Evolutionary conservation across 257 asterid species (phyloP), one percentile per base, ranked within the genome.

Genomic region (Capsicum chinense): DNA sequence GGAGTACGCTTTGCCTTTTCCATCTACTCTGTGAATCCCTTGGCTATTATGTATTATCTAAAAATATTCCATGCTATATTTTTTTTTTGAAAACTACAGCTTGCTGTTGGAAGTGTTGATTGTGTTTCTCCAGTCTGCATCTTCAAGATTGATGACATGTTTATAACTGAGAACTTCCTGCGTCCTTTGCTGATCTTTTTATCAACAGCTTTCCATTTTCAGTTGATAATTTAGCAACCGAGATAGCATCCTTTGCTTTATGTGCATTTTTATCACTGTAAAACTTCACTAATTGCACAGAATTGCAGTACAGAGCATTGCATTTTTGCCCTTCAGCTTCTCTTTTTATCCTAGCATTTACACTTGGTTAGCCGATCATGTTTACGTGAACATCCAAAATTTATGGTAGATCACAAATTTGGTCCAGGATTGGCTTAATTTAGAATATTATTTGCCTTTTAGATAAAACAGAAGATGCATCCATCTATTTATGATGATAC

Each of bases 401-500:
- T 54, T 78, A 78, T 78, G 26, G 50, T 26, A 9, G 82, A 78
- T 78, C 62, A 54, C 19, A 33, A 78, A 54, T 56, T 52, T 54
- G 42, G 14, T 54, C 82, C 50, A 1, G 64, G 50, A 8, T 78
- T 54, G 82, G 82, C 48, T 78, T 54, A 78, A 54, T 26, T 15
- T 54, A 26, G 50, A 54, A 3, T 56, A 80, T 42, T 33, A 11
- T 83, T 59, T 86, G 15, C 58, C 5, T 68, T 85, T 89, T 90
- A 93, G 98, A 92, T 89, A 89, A 92, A 88, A 86, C 98, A 92
- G 87, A 94, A 87, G 92, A 92, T 96, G 95, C 98, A 93, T 80
- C 99, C 98, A 26, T 81, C 88, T 88, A 86, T 94, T 95, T 97
- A 93, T 47, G 96, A 92, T 17, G 94, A 88, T 87, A 92, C 56